Evolutionary conservation across 1,284 basidiomycete genomes (phyloP), one percentile per base, ranked within the genome.

Genomic region (Cystobasidium sp.): DNA sequence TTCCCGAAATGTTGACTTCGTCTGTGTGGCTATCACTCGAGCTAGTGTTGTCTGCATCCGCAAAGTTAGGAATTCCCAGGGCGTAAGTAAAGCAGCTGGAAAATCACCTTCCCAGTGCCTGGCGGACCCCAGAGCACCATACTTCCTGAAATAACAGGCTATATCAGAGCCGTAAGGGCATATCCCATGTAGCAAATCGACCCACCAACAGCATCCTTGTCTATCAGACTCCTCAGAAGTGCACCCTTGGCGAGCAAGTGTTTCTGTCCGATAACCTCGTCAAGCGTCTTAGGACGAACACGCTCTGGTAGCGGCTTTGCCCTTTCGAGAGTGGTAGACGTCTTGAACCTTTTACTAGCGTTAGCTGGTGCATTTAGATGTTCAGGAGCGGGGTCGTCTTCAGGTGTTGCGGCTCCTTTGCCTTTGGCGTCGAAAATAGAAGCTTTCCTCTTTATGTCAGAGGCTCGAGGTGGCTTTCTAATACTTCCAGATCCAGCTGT

Each of bases 11-110:
- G 87, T 84, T 14, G 87, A 87, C 78, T 88, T 83, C 1, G 87
- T 86, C 61, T 85, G 84, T 56, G 84, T 85, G 0, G 91, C 90
- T 3, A 93, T 81, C 8, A 93, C 81, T 73, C 91, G 84, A 0
- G 91, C 91, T 7, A 94, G 83, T 0, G 91, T 93, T 1, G 91
- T 93, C 82, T 93, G 93, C 16, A 6, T 8, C 31, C n/a, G 51
- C 4, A 20, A 59, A 20, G 41, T 87, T 88, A 51, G 24, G 55
- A 24, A 24, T 31, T 3, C 20, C 22, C 39, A 1, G 31, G 9
- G 41, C 51, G 39, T 52, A 20, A 22, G 56, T 3, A 9, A 61
- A 31, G 7, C 31, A 18, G 52, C 39, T 63, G 12, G n/a, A 44
- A 7, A 51, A 76, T 77, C 18, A 78, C 78, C 67, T 81, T 79